Conservation (phyloP, 371 early-diverging fungal species). For the Mucor mucedo region DNA sequence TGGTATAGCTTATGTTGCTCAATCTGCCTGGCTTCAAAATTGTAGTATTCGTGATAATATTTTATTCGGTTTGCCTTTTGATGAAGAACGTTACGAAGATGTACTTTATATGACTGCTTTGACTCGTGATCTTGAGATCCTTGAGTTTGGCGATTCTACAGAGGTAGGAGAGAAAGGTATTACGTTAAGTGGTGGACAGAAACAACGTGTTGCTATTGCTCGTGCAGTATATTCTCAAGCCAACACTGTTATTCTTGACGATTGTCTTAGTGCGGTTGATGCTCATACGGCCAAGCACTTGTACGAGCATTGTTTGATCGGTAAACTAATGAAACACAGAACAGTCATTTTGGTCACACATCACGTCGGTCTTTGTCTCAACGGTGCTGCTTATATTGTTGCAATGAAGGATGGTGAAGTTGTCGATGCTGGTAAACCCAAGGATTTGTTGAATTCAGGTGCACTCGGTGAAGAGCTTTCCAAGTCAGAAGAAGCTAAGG, state of each 20-base stretch:
- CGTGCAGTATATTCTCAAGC: conserved; percentile 79
- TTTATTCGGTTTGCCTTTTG: conserved; percentile 76
- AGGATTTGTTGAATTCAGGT: conserved; percentile 50
- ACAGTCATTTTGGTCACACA: conserved; percentile 90
- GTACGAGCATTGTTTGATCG: conserved; percentile 69
- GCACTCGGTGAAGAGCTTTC: conserved; percentile 55
- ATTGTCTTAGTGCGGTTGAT: conserved; percentile 83
- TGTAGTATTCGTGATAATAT: conserved; percentile 83
- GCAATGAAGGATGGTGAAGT: conserved; percentile 74
- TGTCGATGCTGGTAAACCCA: conserved; percentile 58
- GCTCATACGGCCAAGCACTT: conserved; percentile 88
- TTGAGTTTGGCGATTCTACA: conserved; percentile 84
- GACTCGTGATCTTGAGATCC: conserved; percentile 78
- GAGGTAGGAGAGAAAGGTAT: conserved; percentile 91
- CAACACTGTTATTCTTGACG: conserved; percentile 74
- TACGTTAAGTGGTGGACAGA: conserved; percentile 88
- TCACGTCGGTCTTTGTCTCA: conserved; percentile 77
- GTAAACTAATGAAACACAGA: conserved; percentile 70
- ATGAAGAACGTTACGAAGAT: conserved; percentile 65
- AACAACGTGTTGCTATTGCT: conserved; percentile 78
- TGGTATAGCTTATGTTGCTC: conserved; percentile 79
- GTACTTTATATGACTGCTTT: conserved; percentile 76
- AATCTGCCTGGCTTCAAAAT: conserved; percentile 86
- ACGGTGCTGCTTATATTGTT: conserved; percentile 73
- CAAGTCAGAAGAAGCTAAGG: conserved; percentile 27